Evolutionary conservation across 768 basidiomycete species (phyloP).

Genomic region (Suillus weaverae): DNA sequence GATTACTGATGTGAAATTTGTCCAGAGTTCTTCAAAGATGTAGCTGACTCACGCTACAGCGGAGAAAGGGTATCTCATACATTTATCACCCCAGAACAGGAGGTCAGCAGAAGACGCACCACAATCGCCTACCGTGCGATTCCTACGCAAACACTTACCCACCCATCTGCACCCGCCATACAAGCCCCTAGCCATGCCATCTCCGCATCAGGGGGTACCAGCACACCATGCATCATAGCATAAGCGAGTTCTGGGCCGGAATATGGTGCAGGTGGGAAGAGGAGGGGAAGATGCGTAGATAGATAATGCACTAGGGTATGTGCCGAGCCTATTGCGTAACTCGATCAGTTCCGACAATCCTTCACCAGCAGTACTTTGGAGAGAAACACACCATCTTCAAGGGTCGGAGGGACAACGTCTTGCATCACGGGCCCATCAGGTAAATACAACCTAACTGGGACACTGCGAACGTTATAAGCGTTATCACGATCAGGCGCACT

Average conservation of each 20-base stretch:
- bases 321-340: constrained; percentile 53
- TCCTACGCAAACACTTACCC: constrained; percentile 88
- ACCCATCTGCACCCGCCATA: constrained; percentile 91
- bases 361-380: constrained; percentile 1
- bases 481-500: constrained; percentile 68
- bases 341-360: neutral
- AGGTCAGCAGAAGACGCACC: neutral
- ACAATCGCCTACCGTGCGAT: constrained; percentile 33
- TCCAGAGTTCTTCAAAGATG: neutral
- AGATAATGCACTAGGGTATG: constrained; percentile 73
- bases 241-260: constrained; percentile 59
- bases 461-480: constrained; percentile 82
- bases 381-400: constrained; percentile 67
- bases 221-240: constrained; percentile 82
- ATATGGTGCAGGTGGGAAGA: constrained; percentile 63
- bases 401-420: constrained; percentile 79
- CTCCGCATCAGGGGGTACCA: constrained; percentile 81
- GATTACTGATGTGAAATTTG: neutral
- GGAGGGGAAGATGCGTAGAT: constrained; percentile 70
- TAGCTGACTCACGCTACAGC: neutral
- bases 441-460: constrained; percentile 88
- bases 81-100: neutral
- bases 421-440: constrained; percentile 90
- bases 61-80: constrained; percentile 2
- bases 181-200: constrained; percentile 94